Base-by-base conservation (phyloP, 495 filamentous ascomycete genomes). In the Alectoria sarmentosa region DNA sequence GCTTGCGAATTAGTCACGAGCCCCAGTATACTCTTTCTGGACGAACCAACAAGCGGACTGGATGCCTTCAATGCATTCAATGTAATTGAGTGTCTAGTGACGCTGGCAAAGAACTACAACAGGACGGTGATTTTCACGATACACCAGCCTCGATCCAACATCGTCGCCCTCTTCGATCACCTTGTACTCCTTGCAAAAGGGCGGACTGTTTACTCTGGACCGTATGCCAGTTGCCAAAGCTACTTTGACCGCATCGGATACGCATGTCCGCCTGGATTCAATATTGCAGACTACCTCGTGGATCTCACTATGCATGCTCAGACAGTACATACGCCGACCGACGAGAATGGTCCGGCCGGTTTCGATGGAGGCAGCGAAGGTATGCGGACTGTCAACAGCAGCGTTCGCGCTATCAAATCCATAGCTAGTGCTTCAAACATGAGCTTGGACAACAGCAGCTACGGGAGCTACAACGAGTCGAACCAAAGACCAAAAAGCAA, bases 141-240 rank as follows among this genome's bases (percentile, higher is more conserved):
- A 67, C 94, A 98, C 75, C 94, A 98, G 68, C 94, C 94, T n/a
- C 83, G 96, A 64, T 98, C 94, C n/a, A 98, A 98, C 70, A 98
- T 98, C 69, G 94, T 98, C 37, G 94, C 94, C n/a, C 82, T 98
- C 38, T 98, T 98, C 70, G 95, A 98, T 73, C 86, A 93, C 62
- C 81, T 98, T 23, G 84, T 98, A 66, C 85, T 98, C 23, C 80
- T 98, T 41, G 94, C 94, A 11, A 86, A 90, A 68, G 94, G 94
- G 42, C 89, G 86, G 69, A 88, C 90, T 4, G 93, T 98, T 11
- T 98, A 95, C 71, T 97, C 93, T 3, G 94, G 94, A 0, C 89
- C 90, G 26, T 91, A 96, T 69, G 84, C 89, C 4, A 86, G 85
- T 63, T 98, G 94, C 71, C 94, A 98, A 72, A 82, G 83, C 42